These are phyloP conservation scores for Colletotrichum sp. DNA, from an alignment of 2,329 filamentous ascomycete species.

Conservation along the genomic window DNA sequence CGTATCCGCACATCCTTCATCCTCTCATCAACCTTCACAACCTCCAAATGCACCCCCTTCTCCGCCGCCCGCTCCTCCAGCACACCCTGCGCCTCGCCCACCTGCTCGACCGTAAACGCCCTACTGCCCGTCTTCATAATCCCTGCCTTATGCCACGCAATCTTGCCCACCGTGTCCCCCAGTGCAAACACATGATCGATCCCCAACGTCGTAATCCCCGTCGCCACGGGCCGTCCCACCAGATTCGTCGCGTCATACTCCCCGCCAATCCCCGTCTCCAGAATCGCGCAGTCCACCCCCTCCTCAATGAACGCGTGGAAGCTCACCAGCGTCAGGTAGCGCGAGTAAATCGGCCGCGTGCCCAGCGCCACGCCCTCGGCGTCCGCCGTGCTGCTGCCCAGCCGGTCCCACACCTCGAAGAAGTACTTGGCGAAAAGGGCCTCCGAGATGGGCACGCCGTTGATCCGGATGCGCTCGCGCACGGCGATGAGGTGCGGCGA, in stretches of 20 bases:
- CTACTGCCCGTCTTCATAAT: slow-evolving; percentile 73
- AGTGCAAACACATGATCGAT: slow-evolving; percentile 87
- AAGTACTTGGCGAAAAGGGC: slow-evolving; percentile 77
- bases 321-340: slow-evolving; percentile 87
- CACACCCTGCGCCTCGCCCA: slow-evolving; percentile 51
- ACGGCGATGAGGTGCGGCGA: slow-evolving; percentile 86
- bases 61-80: slow-evolving; percentile 64
- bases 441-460: slow-evolving; percentile 73
- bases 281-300: slow-evolving; percentile 77
- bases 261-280: slow-evolving; percentile 94
- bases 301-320: slow-evolving; percentile 82
- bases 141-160: slow-evolving; percentile 90
- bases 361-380: slow-evolving; percentile 58
- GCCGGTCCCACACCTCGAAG: slow-evolving; percentile 80
- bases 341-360: slow-evolving; percentile 89
- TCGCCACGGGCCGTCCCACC: slow-evolving; percentile 57
- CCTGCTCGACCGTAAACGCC: slow-evolving; percentile 37
- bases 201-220: slow-evolving; percentile 80
- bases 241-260: slow-evolving; percentile 95
- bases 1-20: slow-evolving; percentile 51
- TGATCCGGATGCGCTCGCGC: slow-evolving; percentile 83
- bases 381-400: slow-evolving; percentile 43
- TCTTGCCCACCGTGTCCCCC: slow-evolving; percentile 78
- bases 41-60: slow-evolving; percentile 38
- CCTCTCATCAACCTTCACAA: slow-evolving; percentile 29